A percentile compares a stretch with the other conserved stretches of the same genome.
phyloP scores from a whole-genome alignment of 208 protist genomes.

The Trichomonas gallinae region DNA sequence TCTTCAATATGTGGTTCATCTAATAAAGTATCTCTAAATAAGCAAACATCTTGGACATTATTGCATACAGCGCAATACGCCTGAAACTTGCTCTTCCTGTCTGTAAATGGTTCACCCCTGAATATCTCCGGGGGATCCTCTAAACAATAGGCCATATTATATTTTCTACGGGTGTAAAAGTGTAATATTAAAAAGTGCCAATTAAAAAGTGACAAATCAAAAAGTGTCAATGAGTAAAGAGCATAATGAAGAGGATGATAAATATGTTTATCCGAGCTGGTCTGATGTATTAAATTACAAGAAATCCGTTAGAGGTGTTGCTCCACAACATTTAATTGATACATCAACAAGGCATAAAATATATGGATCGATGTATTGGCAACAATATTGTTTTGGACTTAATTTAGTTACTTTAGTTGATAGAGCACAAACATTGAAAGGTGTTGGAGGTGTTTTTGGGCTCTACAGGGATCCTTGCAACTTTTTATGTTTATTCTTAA shows the following conservation, averaged over 20 bases:
- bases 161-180: too few species aligned
- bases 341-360: not conserved
- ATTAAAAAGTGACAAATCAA: too few species aligned
- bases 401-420: not conserved
- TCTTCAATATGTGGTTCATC: not conserved
- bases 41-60: constrained; percentile 16
- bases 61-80: not conserved
- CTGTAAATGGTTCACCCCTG: not conserved
- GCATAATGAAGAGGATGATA: not conserved
- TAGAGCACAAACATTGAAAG: not conserved
- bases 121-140: not conserved
- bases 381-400: constrained; percentile 10
- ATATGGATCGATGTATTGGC: not conserved
- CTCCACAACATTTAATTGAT: not conserved
- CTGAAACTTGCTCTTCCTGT: not conserved
- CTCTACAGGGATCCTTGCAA: not conserved
- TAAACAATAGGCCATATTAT: not conserved
- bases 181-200: too few species aligned
- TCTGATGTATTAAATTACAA: not conserved
- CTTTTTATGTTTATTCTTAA: not conserved
- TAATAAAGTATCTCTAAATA: constrained; percentile 9
- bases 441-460: not conserved
- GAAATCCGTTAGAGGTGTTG: not conserved
- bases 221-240: too few species aligned
- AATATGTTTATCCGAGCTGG: not conserved